Conservation (phyloP, 352 stramenopile genomes). For the Pythium insidiosum region DNA sequence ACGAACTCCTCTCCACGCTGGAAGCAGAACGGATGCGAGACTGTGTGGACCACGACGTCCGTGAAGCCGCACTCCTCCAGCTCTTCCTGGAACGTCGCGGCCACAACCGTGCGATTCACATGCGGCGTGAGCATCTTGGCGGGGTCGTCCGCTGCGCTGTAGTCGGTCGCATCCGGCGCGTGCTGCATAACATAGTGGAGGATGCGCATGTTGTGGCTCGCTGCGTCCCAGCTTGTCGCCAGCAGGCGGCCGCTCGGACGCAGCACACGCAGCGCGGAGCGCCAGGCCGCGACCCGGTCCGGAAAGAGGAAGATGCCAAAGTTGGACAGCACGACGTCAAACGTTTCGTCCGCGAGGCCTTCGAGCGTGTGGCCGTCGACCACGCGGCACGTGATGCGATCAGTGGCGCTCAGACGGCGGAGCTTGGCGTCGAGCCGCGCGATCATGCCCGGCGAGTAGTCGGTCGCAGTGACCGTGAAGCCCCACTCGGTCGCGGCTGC, state of each 20-base stretch:
- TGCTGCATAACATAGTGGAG: slow-evolving; percentile 1
- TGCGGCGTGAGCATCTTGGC: not conserved
- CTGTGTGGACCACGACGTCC: slow-evolving; percentile 3
- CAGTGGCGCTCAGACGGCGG: not conserved
- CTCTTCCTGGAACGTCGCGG: slow-evolving; percentile 9
- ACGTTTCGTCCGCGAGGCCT: slow-evolving; percentile 3
- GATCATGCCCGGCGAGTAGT: slow-evolving; percentile 10
- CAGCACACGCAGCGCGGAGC: slow-evolving; percentile 7
- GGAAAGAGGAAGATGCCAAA: slow-evolving; percentile 14
- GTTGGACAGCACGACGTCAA: slow-evolving; percentile 12
- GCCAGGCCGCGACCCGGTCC: slow-evolving; percentile 9
- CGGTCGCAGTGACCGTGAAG: slow-evolving; percentile 5
- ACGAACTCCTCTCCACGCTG: slow-evolving; percentile 9
- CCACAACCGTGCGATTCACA: slow-evolving; percentile 5
- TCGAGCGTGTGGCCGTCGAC: slow-evolving; percentile 14
- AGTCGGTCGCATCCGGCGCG: not conserved
- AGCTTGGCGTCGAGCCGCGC: slow-evolving; percentile 5
- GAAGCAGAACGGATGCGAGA: slow-evolving; percentile 9
- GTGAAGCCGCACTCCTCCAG: slow-evolving; percentile 6
- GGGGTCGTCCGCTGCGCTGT: no score
- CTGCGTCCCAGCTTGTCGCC: slow-evolving; percentile 10
- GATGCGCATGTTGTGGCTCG: slow-evolving; percentile 7
- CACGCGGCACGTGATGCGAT: not conserved
- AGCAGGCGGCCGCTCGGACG: slow-evolving; percentile 7
- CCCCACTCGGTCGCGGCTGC: not conserved